Evolutionary conservation across 495 filamentous ascomycete species (phyloP).

Genomic region (Sphaerosporella brunnea): DNA sequence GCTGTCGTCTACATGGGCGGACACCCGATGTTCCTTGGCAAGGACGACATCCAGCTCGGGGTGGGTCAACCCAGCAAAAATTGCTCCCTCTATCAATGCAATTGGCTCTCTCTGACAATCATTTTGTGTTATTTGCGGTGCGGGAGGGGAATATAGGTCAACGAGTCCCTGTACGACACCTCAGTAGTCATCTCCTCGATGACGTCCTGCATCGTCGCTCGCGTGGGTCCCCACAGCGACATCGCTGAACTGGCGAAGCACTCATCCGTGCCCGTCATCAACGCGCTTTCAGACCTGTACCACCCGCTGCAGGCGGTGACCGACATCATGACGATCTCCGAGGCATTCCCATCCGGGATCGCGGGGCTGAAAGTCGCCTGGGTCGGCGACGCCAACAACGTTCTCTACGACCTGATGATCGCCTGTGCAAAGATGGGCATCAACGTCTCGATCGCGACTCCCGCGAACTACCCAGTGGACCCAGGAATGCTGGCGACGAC

Average conservation of each 20-base stretch:
- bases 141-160: conserved; percentile 36
- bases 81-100: too few species aligned
- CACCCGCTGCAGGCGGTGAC: conserved; percentile 88
- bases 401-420: conserved; percentile 80
- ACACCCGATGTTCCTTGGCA: conserved; percentile 88
- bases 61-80: conserved; percentile 33
- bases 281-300: conserved; percentile 71
- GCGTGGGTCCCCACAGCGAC: conserved; percentile 69
- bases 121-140: too few species aligned
- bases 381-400: conserved; percentile 94
- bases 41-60: conserved; percentile 87
- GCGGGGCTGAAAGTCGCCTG: conserved; percentile 46
- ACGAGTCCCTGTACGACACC: conserved; percentile 82
- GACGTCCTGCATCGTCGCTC: conserved; percentile 76
- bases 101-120: too few species aligned
- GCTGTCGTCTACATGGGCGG: conserved; percentile 70
- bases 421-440: conserved; percentile 73
- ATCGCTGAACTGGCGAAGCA: conserved; percentile 60
- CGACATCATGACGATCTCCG: conserved; percentile 77
- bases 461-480: conserved; percentile 63
- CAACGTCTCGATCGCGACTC: conserved; percentile 69
- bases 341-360: conserved; percentile 39
- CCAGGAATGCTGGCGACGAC: conserved; percentile 51
- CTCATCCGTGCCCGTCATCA: conserved; percentile 81
- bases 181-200: conserved; percentile 79